Base-by-base conservation (phyloP, 2,329 filamentous ascomycete species). In the Magnaporthiopsis rhizophila region DNA sequence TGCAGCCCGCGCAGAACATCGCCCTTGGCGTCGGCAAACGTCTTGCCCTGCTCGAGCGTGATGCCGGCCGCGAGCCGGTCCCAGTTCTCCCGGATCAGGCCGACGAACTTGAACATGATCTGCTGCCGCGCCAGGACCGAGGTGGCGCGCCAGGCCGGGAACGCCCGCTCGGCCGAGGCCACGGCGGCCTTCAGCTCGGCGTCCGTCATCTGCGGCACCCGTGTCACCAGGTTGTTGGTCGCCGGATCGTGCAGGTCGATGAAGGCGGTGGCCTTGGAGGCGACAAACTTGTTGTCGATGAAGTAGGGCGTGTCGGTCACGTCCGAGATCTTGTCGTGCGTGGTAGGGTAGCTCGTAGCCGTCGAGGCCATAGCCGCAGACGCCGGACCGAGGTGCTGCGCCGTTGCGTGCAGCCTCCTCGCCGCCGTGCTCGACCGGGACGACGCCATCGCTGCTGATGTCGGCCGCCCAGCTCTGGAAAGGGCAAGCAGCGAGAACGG, bases 21-120 rank as follows among this genome's bases (percentile, higher is more conserved):
- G 59, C 91, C 91, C 76, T 83, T 88, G 50, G 91, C 90, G 75
- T 95, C 91, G 63, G 88, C 89, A 75, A 94, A 89, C 0, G 91
- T 95, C 84, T 95, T 95, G 75, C 91, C 91, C 80, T 95, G 91
- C 80, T 95, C 91, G 65, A 94, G 82, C 8, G 90, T 93, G 75
- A 95, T 95, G 78, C 89, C 92, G 15, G 91, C 90, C 21, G 91
- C 91, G 69, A 95, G 79, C 24, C 91, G 83, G 75, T 95, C 91
- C 90, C 90, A 93, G 79, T 95, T 89, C 78, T 93, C 88, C 63
- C 89, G 82, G 74, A 95, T 91, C 72, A 95, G 80, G 38, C 83
- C 83, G 45, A 92, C 89, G 72, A 92, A 92, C 76, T 89, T 89
- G 83, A 95, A 94, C 89, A 94, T 92, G 78, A 94, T 88, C 78